Evolutionary conservation across 768 basidiomycete genomes (phyloP).

Genomic region (Serendipita sp.): DNA sequence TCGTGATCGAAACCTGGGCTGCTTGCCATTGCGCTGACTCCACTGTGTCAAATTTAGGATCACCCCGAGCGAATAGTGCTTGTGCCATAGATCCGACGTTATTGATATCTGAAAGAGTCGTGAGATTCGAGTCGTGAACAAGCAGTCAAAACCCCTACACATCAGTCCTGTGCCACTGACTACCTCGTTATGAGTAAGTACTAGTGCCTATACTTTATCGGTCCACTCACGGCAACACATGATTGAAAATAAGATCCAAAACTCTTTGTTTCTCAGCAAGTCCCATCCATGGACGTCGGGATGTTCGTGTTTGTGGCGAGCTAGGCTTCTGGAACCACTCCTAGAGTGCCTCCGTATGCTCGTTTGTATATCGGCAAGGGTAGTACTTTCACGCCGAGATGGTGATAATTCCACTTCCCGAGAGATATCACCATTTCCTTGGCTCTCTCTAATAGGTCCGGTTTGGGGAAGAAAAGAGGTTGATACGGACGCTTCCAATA

Average conservation of each 20-base stretch:
- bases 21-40: conserved; percentile 65
- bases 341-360: not conserved
- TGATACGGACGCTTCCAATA: conserved; percentile 11
- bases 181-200: conserved; percentile 15
- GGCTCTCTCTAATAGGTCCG: conserved; percentile 16
- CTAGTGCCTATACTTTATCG: not conserved
- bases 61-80: conserved; percentile 44
- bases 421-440: conserved; percentile 6
- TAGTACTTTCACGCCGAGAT: conserved; percentile 7
- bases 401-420: conserved; percentile 16
- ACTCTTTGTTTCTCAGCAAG: conserved; percentile 38
- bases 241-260: conserved; percentile 45
- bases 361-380: not conserved
- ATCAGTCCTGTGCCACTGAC: conserved; percentile 63
- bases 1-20: conserved; percentile 67
- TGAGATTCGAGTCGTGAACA: conserved; percentile 4
- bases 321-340: not conserved
- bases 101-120: conserved; percentile 45
- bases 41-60: conserved; percentile 46
- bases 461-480: conserved; percentile 11
- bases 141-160: conserved; percentile 27
- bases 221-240: conserved; percentile 37
- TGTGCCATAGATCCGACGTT: conserved; percentile 72
- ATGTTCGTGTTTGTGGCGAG: not conserved
- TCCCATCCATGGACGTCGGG: conserved; percentile 36